A percentile compares a stretch with the other conserved stretches of the same genome.
Evolutionary conservation across 495 filamentous ascomycete genomes (phyloP).

Genomic region (Xylaria longipes): DNA sequence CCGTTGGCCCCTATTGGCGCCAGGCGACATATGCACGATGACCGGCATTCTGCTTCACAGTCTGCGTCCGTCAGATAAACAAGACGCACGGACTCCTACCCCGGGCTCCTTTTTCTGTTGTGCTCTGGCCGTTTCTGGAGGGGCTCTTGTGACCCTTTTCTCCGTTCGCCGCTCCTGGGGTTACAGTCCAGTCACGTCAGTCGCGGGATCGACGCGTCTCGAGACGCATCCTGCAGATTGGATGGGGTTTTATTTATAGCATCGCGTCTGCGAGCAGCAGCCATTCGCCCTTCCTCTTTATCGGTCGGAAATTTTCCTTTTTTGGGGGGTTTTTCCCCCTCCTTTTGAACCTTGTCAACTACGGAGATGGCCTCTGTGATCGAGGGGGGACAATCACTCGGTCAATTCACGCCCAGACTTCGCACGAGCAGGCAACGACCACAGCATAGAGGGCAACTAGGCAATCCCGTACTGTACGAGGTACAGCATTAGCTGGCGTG

Average conservation of each 20-base stretch:
- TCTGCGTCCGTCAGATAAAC: conserved; percentile 21
- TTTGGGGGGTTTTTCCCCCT: not conserved
- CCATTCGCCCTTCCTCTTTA: not conserved
- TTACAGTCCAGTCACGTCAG: not conserved
- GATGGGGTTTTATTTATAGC: conserved; percentile 26
- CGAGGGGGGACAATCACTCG: not conserved
- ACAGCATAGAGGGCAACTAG: not conserved
- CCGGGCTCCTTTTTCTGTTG: conserved; percentile 12
- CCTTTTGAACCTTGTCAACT: not conserved
- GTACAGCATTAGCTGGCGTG: conserved; percentile 10
- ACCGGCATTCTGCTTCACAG: conserved; percentile 25
- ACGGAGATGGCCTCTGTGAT: not conserved
- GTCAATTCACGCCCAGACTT: not conserved
- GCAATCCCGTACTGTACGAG: not conserved
- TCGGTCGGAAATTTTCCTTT: not conserved
- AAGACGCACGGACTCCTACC: conserved; percentile 16
- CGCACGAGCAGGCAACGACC: conserved; percentile 2
- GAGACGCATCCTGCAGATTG: conserved; percentile 24
- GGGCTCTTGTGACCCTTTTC: conserved; percentile 11
- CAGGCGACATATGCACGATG: conserved; percentile 27
- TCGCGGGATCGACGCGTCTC: conserved; percentile 29
- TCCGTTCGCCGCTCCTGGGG: not conserved
- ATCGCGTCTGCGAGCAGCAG: conserved; percentile 1
- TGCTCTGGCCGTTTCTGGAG: conserved; percentile 23
- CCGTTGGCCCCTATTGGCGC: conserved; percentile 22